Base-by-base conservation (phyloP, 257 asterid species). In the Petunia axillaris region DNA sequence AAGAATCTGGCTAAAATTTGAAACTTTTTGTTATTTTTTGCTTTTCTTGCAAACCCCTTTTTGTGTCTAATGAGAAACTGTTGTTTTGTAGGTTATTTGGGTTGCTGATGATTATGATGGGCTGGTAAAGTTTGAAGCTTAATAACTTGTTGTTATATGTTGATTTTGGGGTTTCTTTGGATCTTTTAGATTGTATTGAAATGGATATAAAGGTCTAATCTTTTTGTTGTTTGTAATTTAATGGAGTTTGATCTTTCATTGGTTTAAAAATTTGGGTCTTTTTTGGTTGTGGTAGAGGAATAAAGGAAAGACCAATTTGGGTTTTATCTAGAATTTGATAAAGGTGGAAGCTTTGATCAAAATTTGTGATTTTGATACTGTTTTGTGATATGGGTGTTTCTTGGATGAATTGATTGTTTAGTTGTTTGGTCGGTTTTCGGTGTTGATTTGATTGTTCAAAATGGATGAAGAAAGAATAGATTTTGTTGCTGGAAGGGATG, bases 381-480 rank as follows among this genome's bases (percentile, higher is more conserved):
- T 50, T 73, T 15, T 50, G 1, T 6, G 62, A 48, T 50, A 62
- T 73, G 25, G 70, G 25, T 80, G 50, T 54, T 63, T 6, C 6
- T 55, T 38, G 76, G 50, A 39, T 64, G 80, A 73, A 73, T 54
- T 78, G 75, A 10, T 64, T 41, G n/a, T 48, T 75, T 10, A 43
- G 44, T 54, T 64, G 37, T 40, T 70, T 37, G n/a, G 68, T 1
- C 15, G 6, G 78, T 64, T 79, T 81, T 54, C 74, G 75, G 81
- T 63, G 36, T 65, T 44, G 70, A 40, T 70, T 67, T 60, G 54
- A 79, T 63, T 73, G 78, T 13, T 50, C 35, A 50, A 73, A 64
- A 74, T 76, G 78, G 87, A 85, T 86, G 88, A 85, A 75, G 85
- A 83, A 14, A 54, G 77, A 66, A 65, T 78, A 53, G 77, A 43